phyloP scores from a whole-genome alignment of 129 eudicot species.

The Tanacetum coccineum region DNA sequence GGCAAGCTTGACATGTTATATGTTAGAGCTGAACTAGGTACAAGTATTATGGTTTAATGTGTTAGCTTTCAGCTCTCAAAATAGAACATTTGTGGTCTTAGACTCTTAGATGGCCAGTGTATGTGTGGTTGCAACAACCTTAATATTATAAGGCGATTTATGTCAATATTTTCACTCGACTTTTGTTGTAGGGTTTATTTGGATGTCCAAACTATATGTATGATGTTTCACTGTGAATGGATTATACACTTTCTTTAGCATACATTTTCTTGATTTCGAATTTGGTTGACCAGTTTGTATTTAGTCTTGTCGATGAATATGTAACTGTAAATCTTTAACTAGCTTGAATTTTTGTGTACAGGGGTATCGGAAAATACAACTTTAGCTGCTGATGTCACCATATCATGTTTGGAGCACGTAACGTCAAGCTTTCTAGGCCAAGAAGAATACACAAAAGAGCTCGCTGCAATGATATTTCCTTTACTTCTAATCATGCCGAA shows the following conservation, averaged over 20 bases:
- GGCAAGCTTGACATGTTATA: not conserved
- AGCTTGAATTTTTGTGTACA: constrained; percentile 21
- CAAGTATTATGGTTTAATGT: not conserved
- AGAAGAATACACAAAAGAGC: constrained; percentile 40
- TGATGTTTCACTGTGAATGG: constrained; percentile 7
- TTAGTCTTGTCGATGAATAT: not conserved
- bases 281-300: not conserved
- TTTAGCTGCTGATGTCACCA: constrained; percentile 45
- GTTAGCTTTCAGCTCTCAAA: too few species aligned
- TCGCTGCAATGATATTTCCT: constrained; percentile 61
- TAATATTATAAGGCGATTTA: not conserved
- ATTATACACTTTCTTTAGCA: not conserved
- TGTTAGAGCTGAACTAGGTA: not conserved
- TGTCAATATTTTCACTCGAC: not conserved
- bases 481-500: constrained; percentile 59
- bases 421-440: constrained; percentile 34
- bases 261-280: not conserved
- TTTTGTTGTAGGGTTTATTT: not conserved
- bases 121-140: not conserved
- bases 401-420: constrained; percentile 58
- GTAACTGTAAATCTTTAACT: constrained; percentile 17
- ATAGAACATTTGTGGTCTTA: too few species aligned
- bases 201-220: not conserved
- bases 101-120: too few species aligned
- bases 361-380: constrained; percentile 44